Evolutionary conservation across 257 asterid genomes (phyloP).

Genomic region (Scutellaria baicalensis): DNA sequence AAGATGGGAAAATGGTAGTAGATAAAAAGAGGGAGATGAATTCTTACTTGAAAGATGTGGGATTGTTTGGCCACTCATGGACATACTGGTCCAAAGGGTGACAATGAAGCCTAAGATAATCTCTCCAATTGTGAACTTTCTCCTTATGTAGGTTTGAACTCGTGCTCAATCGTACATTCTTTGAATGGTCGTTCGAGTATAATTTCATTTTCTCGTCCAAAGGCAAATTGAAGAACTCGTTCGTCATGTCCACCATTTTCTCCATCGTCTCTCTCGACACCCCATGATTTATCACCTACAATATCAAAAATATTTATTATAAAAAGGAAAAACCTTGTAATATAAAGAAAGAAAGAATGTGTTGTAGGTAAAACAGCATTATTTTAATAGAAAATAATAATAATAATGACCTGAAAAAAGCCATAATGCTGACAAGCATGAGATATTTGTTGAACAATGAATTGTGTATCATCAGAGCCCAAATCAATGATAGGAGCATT

Average conservation of each 20-base stretch:
- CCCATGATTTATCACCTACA: constrained; percentile 75
- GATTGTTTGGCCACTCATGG: constrained; percentile 78
- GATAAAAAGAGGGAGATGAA: not conserved
- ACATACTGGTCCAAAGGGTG: constrained; percentile 63
- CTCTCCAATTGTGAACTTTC: constrained; percentile 88
- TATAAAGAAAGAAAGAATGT: not conserved
- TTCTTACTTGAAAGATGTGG: constrained; percentile 68
- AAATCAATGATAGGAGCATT: constrained; percentile 68
- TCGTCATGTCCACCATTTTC: constrained; percentile 41
- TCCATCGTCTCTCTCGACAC: constrained; percentile 43
- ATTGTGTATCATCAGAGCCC: constrained; percentile 25
- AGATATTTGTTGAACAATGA: constrained; percentile 39
- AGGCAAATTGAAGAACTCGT: constrained; percentile 55
- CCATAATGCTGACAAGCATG: constrained; percentile 60
- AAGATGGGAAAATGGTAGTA: not conserved
- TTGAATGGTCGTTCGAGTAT: constrained; percentile 71
- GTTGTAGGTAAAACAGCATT: not conserved
- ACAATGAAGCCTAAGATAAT: constrained; percentile 87
- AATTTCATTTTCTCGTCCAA: constrained; percentile 74
- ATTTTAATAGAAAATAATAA: not conserved
- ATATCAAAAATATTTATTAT: not conserved
- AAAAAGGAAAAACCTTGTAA: not conserved
- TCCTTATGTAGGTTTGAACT: constrained; percentile 69
- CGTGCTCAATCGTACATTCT: constrained; percentile 71
- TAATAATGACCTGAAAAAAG: constrained; percentile 58